phyloP scores from a whole-genome alignment of 2,329 filamentous ascomycete species.

The Epichloe aotearoae region DNA sequence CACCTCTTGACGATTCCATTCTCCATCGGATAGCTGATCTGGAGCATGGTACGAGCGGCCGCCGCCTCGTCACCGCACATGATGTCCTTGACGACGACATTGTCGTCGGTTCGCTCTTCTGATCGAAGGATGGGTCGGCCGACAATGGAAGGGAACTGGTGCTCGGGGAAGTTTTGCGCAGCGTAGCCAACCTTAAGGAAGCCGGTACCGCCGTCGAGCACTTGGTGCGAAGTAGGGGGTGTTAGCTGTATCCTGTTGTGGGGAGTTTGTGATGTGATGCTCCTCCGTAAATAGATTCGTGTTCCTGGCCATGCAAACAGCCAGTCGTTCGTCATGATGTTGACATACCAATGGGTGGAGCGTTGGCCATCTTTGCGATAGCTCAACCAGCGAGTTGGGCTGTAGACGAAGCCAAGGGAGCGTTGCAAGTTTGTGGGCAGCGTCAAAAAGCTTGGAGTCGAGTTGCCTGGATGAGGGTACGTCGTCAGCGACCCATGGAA shows the following conservation, averaged over 20 bases:
- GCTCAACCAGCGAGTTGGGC: conserved; percentile 5
- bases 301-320: neutral
- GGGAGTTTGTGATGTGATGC: neutral
- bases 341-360: conserved; percentile 40
- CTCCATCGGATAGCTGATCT: conserved; percentile 99
- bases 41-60: conserved; percentile 88
- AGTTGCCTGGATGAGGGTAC: conserved; percentile 1
- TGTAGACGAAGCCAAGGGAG: neutral
- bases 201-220: conserved; percentile 98
- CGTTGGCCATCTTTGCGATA: conserved; percentile 33
- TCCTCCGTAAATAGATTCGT: neutral
- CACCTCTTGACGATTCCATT: conserved; percentile 99
- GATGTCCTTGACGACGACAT: conserved; percentile 80
- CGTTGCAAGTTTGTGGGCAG: conserved; percentile 6
- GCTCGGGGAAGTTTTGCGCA: conserved; percentile 97
- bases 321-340: conserved; percentile 11
- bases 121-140: conserved; percentile 94
- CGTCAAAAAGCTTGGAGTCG: conserved; percentile 1
- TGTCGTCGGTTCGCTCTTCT: conserved; percentile 60
- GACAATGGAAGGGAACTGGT: conserved; percentile 96
- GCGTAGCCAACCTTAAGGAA: conserved; percentile 99
- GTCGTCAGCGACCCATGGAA: conserved; percentile 5
- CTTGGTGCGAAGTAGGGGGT: conserved; percentile 38
- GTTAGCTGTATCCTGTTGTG: conserved; percentile 2
- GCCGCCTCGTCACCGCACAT: conserved; percentile 99